Evolutionary conservation across 164 flowering plant genomes (phyloP).

Genomic region (Tinospora cordifolia): DNA sequence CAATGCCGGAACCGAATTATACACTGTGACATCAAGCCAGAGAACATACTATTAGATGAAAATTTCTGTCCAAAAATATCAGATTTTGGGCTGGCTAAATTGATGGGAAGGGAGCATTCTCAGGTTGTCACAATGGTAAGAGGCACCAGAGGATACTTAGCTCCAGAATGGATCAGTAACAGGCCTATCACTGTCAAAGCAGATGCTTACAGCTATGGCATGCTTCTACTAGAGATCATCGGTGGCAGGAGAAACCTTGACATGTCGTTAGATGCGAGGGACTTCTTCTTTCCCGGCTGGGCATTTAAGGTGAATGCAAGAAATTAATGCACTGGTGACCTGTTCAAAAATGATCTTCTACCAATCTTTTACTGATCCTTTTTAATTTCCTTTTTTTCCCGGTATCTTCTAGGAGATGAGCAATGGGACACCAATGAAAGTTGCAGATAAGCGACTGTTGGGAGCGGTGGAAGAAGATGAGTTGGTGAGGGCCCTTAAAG

Average conservation of each 20-base stretch:
- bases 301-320: constrained; percentile 58
- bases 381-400: no score
- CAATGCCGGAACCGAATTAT: constrained; percentile 81
- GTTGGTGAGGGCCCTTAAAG: constrained; percentile 52
- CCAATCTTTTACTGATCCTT: background rate
- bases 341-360: background rate
- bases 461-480: constrained; percentile 65
- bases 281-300: constrained; percentile 90
- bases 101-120: constrained; percentile 91
- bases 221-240: constrained; percentile 87
- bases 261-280: constrained; percentile 64
- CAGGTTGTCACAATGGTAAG: constrained; percentile 87
- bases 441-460: constrained; percentile 35
- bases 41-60: constrained; percentile 81
- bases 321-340: background rate
- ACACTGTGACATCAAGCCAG: constrained; percentile 96
- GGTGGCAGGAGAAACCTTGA: constrained; percentile 92
- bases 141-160: constrained; percentile 90
- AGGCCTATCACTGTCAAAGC: constrained; percentile 92
- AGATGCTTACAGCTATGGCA: constrained; percentile 90
- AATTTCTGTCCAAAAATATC: constrained; percentile 84
- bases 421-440: constrained; percentile 48
- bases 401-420: constrained; percentile 48
- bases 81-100: constrained; percentile 88
- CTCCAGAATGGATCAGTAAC: constrained; percentile 93